Evolutionary conservation across 257 asterid genomes (phyloP).

Genomic region (Craterostigma plantagineum): DNA sequence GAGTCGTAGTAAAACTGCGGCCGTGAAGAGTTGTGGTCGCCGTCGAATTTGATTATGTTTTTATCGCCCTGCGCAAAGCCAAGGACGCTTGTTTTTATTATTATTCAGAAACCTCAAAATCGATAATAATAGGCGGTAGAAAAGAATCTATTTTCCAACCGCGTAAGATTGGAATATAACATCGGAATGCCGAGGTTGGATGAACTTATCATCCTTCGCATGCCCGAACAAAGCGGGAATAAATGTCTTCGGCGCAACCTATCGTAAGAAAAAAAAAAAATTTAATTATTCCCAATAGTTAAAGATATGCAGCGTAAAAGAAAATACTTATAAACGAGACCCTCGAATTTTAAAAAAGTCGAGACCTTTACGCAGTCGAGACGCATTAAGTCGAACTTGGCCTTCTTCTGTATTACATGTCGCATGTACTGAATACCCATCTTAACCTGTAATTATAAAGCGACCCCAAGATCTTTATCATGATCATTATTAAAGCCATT

Average conservation of each 20-base stretch:
- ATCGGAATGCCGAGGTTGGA: slow-evolving; percentile 76
- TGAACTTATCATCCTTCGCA: slow-evolving; percentile 80
- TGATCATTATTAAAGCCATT: too few relatives aligned
- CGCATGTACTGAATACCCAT: slow-evolving; percentile 94
- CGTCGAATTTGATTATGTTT: slow-evolving; percentile 81
- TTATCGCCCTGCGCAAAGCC: slow-evolving; percentile 73
- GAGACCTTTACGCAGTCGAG: slow-evolving; percentile 69
- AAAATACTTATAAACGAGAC: too few relatives aligned
- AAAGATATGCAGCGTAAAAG: too few relatives aligned
- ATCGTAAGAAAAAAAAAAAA: slow-evolving; percentile 12
- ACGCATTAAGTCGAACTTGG: slow-evolving; percentile 74
- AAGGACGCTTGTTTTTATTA: slow-evolving; percentile 7
- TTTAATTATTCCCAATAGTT: slow-evolving; percentile 9
- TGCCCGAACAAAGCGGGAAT: slow-evolving; percentile 94
- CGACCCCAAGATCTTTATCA: too few relatives aligned
- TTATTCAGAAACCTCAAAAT: slow-evolving; percentile 6
- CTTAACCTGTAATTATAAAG: slow-evolving; percentile 50
- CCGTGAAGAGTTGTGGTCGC: slow-evolving; percentile 94
- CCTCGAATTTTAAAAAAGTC: slow-evolving; percentile 5
- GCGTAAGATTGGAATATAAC: slow-evolving; percentile 57
- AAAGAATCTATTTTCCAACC: slow-evolving; percentile 21
- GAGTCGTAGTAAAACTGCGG: slow-evolving; percentile 89
- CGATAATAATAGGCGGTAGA: slow-evolving; percentile 3
- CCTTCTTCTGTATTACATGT: slow-evolving; percentile 73
- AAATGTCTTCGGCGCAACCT: slow-evolving; percentile 82